These are phyloP conservation scores for Apophysomyces ossiformis DNA, from an alignment of 371 early-diverging fungal species.

Conservation along the genomic window DNA sequence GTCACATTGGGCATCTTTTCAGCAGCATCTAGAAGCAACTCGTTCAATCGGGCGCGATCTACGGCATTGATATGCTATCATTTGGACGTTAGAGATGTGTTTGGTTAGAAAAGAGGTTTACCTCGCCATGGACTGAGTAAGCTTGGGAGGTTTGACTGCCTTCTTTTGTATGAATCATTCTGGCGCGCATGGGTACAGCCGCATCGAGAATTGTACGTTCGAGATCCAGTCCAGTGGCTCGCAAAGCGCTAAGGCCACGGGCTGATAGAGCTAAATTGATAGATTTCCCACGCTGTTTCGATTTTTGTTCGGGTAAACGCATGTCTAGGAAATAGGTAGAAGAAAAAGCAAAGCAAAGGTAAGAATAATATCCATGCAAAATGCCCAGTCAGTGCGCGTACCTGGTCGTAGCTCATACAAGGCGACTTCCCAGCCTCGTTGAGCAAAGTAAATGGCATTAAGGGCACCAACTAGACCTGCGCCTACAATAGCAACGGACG, in stretches of 20 bases:
- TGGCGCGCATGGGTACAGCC: conserved; percentile 91
- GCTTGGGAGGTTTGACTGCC: conserved; percentile 80
- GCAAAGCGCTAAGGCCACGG: conserved; percentile 87
- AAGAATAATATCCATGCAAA: background rate
- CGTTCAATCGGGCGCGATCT: conserved; percentile 85
- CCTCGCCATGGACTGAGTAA: conserved; percentile 90
- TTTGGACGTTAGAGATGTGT: background rate
- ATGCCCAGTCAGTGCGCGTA: conserved; percentile 31
- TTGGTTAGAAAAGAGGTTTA: conserved; percentile 24
- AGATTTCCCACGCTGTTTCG: conserved; percentile 71
- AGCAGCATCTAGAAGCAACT: conserved; percentile 73
- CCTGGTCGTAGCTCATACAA: conserved; percentile 89
- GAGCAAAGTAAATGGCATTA: conserved; percentile 89
- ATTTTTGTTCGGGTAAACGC: conserved; percentile 64
- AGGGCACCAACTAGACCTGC: conserved; percentile 95
- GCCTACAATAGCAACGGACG: conserved; percentile 79
- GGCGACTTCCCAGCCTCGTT: conserved; percentile 88
- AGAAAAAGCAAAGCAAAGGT: conserved; percentile 5
- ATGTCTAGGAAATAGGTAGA: conserved; percentile 54
- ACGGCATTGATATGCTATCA: conserved; percentile 91
- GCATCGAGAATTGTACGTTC: conserved; percentile 69
- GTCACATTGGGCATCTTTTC: conserved; percentile 67
- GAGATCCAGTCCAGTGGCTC: conserved; percentile 67
- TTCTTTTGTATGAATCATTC: conserved; percentile 86
- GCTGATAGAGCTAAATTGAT: conserved; percentile 95